Base-by-base conservation (phyloP, 73 alveolate species). In the Paramecium caudatum region DNA sequence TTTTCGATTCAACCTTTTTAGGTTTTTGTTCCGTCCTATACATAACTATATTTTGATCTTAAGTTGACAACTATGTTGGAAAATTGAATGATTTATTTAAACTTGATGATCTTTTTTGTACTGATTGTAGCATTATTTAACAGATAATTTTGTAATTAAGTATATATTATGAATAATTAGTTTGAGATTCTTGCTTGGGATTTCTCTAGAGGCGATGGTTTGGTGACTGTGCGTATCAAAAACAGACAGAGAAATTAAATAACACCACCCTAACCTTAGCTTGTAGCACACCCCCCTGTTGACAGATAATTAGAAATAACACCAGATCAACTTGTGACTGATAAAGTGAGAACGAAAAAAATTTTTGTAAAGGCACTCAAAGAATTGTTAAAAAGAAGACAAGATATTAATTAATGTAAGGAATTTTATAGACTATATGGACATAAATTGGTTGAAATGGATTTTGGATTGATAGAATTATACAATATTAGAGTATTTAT, bases 31-130 rank as follows among this genome's bases (percentile, higher is more conserved):
- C 80, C 23, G 80, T 55, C 7, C 9, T 27, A 43, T 55, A 55
- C 2, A 55, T 55, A 55, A 43, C 23, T 21, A 17, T 23, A 21
- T 55, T 55, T 55, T 37, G 30, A 13, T 55, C 80, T 6, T 55
- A 27, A 27, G 46, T 27, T 27, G 80, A 55, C 46, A 27, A 2
- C 30, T 55, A 37, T 7, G 7, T 27, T 3, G 80, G 80, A 15
- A 55, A 55, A 23, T 55, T 55, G 7, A 55, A 55, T 1, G 80
- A 55, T 55, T 55, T 55, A 17, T 43, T 43, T 27, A 55, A 55
- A 55, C 80, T 55, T 55, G 80, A 55, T 55, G 80, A 55, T 55
- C 80, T 55, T 55, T 55, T 55, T 10, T 37, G 80, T 37, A 43
- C 80, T 55, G 80, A 23, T 55, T 55, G 30, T 27, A 27, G 23